phyloP scores from a whole-genome alignment of 331 rosid species.

The Malus hybrid region DNA sequence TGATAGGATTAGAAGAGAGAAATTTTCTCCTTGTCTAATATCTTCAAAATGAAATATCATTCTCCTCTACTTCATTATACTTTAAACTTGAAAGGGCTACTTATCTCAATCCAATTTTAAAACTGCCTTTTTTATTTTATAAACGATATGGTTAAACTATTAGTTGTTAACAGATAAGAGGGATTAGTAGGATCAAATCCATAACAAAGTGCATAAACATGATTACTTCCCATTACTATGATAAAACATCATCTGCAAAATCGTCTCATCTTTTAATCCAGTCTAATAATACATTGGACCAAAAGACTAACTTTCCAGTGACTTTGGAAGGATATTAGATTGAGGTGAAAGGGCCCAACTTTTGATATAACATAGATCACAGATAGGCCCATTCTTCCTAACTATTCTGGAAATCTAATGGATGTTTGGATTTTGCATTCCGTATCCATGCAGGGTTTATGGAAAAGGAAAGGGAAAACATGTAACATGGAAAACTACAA shows the following conservation, averaged over 20 bases:
- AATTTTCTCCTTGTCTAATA: no score
- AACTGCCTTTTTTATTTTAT: no score
- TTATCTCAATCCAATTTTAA: no score
- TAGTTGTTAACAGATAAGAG: no score
- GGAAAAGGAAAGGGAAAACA: not conserved
- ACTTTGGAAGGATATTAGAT: not conserved
- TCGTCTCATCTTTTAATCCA: not conserved
- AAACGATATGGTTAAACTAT: no score
- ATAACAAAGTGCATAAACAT: accelerated
- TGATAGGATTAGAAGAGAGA: no score
- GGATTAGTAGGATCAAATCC: no score
- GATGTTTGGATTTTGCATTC: not conserved
- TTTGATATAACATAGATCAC: not conserved
- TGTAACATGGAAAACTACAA: not conserved
- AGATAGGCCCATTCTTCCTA: not conserved
- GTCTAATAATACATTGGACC: not conserved
- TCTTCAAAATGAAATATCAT: no score
- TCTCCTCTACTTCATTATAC: no score
- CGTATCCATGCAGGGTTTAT: not conserved
- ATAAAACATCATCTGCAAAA: no score
- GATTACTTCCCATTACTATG: no score
- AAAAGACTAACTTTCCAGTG: not conserved
- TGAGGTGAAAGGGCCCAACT: not conserved
- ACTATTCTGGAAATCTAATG: not conserved
- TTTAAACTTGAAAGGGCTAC: no score